Evolutionary conservation across 345 rosid genomes (phyloP).

Genomic region (Reutealis trisperma): DNA sequence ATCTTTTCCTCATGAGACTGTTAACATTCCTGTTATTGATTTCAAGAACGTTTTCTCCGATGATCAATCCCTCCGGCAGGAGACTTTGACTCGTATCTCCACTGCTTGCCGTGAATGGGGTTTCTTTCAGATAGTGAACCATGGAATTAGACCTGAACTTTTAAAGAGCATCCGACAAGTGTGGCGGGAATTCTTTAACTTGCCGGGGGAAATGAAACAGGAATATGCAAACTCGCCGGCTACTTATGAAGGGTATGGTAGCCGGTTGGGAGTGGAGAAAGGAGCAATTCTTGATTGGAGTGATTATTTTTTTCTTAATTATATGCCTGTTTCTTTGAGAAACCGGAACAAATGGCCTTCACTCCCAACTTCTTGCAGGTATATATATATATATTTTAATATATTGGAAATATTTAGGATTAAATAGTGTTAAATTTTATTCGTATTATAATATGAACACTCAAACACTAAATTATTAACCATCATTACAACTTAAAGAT

Average conservation of each 20-base stretch:
- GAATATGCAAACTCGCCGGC: constrained; percentile 27
- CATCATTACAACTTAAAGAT: background rate
- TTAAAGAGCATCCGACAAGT: constrained; percentile 17
- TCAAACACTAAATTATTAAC: too few relatives aligned
- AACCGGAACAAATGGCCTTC: constrained; percentile 27
- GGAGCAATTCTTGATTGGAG: constrained; percentile 36
- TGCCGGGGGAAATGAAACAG: constrained; percentile 25
- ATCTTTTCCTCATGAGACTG: background rate
- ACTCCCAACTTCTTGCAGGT: constrained; percentile 28
- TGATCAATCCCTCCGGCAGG: constrained; percentile 12
- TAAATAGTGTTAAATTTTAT: too few relatives aligned
- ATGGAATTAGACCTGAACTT: constrained; percentile 25
- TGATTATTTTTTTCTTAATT: constrained; percentile 38
- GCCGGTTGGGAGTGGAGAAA: constrained; percentile 35
- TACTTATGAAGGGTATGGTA: constrained; percentile 38
- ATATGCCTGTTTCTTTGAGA: constrained; percentile 17
- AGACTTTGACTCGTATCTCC: constrained; percentile 2
- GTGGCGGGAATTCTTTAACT: constrained; percentile 35
- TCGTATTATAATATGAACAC: too few relatives aligned
- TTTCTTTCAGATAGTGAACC: constrained; percentile 37
- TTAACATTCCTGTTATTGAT: constrained; percentile 32
- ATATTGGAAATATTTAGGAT: too few relatives aligned
- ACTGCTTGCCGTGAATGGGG: constrained; percentile 32
- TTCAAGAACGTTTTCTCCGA: constrained; percentile 15
- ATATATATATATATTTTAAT: background rate